Percentiles rank a stretch among this genome's conserved stretches.
Conservation (phyloP, 371 early-diverging fungal species). For the Smittium culicis region DNA sequence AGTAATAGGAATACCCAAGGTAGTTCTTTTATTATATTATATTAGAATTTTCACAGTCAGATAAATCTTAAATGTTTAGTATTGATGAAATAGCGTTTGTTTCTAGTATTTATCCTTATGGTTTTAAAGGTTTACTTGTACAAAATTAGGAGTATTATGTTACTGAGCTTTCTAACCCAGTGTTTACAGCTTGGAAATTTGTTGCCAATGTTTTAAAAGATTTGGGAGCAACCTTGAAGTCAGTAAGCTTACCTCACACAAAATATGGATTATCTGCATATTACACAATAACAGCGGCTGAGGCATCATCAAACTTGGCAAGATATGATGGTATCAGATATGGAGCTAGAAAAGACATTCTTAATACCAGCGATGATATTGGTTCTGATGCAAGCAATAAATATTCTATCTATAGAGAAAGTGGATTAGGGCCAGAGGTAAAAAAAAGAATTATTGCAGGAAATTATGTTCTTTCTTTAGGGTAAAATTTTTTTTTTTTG, state of each 20-base stretch:
- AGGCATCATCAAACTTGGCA: slow-evolving; percentile 81
- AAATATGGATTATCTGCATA: slow-evolving; percentile 65
- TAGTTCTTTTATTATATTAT: no score
- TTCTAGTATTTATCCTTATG: no score
- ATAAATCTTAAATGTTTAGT: no score
- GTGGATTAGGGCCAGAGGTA: slow-evolving; percentile 71
- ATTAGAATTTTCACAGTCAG: no score
- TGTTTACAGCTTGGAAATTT: slow-evolving; percentile 43
- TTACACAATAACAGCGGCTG: slow-evolving; percentile 76
- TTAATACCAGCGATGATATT: background rate
- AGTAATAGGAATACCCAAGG: no score
- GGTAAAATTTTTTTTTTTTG: slow-evolving; percentile 34
- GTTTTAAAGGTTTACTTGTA: slow-evolving; percentile 13
- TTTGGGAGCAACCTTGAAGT: slow-evolving; percentile 51
- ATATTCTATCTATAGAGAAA: slow-evolving; percentile 46
- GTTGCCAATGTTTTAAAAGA: slow-evolving; percentile 40
- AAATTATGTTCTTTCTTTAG: slow-evolving; percentile 64
- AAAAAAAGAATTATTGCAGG: slow-evolving; percentile 68
- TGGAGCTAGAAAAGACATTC: slow-evolving; percentile 34
- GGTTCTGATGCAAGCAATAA: slow-evolving; percentile 22
- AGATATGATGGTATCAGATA: slow-evolving; percentile 78
- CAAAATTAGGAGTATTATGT: slow-evolving; percentile 48
- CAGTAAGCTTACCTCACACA: slow-evolving; percentile 58
- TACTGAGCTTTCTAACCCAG: slow-evolving; percentile 42
- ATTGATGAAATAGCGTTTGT: no score